Evolutionary conservation across 2,329 filamentous ascomycete species (phyloP).

Genomic region (Colletotrichum acutatum): DNA sequence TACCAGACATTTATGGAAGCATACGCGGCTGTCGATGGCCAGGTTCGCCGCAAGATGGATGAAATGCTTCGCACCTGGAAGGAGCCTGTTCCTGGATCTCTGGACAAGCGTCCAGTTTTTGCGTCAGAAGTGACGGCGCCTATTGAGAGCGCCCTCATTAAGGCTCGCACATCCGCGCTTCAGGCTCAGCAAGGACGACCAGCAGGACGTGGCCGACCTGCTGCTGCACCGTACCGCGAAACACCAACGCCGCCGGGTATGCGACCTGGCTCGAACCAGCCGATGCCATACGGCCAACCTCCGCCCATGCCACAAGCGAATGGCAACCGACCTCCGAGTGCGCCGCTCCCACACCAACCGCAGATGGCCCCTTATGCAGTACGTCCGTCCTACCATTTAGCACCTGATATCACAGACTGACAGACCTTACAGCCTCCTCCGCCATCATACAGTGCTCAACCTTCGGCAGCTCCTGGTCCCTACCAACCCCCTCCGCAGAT

Average conservation of each 20-base stretch:
- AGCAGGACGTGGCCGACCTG: conserved; percentile 26
- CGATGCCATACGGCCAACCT: conserved; percentile 47
- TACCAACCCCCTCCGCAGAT: conserved; percentile 55
- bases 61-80: conserved; percentile 99
- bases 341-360: conserved; percentile 31
- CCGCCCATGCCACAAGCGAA: conserved; percentile 50
- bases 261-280: conserved; percentile 47
- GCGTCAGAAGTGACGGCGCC: conserved; percentile 85
- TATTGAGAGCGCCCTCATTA: conserved; percentile 94
- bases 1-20: conserved; percentile 97
- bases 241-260: conserved; percentile 78
- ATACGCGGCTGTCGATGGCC: conserved; percentile 87
- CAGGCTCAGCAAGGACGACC: conserved; percentile 63
- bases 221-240: conserved; percentile 69
- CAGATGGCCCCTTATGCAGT: conserved; percentile 31
- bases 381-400: neutral
- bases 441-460: conserved; percentile 49
- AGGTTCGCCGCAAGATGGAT: conserved; percentile 90
- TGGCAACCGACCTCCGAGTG: conserved; percentile 40
- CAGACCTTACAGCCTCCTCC: conserved; percentile 47
- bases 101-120: conserved; percentile 94
- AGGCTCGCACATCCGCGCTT: conserved; percentile 68
- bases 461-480: conserved; percentile 48
- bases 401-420: neutral
- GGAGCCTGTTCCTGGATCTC: conserved; percentile 91